Evolutionary conservation across 2,329 filamentous ascomycete genomes (phyloP).

Genomic region (Apiospora koreana): DNA sequence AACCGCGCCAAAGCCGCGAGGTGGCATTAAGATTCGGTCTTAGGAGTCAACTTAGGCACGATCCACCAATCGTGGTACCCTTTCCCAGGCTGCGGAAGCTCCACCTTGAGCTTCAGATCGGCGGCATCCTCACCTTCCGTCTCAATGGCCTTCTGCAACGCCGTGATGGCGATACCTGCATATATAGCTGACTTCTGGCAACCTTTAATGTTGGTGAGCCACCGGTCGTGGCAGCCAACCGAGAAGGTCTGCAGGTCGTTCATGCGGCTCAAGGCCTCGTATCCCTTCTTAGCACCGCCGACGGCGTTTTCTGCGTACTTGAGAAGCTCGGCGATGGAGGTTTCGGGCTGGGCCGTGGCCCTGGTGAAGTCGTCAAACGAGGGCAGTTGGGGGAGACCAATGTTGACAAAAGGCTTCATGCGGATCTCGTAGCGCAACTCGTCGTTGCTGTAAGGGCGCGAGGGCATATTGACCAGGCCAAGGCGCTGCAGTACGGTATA

Average conservation of each 20-base stretch:
- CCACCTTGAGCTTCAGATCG: conserved; percentile 45
- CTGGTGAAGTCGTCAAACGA: conserved; percentile 60
- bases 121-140: conserved; percentile 14
- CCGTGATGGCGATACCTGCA: conserved; percentile 63
- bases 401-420: conserved; percentile 77
- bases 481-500: conserved; percentile 68
- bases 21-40: not conserved
- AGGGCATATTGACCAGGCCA: conserved; percentile 49
- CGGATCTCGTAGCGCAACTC: conserved; percentile 76
- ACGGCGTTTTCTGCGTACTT: conserved; percentile 48
- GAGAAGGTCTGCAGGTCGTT: conserved; percentile 54
- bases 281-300: conserved; percentile 51
- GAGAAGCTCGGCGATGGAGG: conserved; percentile 42
- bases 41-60: conserved; percentile 50
- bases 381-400: conserved; percentile 69
- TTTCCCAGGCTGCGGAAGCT: conserved; percentile 54
- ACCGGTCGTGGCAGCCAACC: conserved; percentile 60
- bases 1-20: not conserved
- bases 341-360: conserved; percentile 42
- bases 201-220: conserved; percentile 60
- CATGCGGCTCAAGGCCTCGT: conserved; percentile 58
- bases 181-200: conserved; percentile 71
- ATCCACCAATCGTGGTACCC: conserved; percentile 68
- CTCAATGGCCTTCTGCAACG: conserved; percentile 57
- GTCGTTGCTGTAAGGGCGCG: conserved; percentile 67